Conservation (phyloP, 495 filamentous ascomycete genomes). For the Tuber aestivum region DNA sequence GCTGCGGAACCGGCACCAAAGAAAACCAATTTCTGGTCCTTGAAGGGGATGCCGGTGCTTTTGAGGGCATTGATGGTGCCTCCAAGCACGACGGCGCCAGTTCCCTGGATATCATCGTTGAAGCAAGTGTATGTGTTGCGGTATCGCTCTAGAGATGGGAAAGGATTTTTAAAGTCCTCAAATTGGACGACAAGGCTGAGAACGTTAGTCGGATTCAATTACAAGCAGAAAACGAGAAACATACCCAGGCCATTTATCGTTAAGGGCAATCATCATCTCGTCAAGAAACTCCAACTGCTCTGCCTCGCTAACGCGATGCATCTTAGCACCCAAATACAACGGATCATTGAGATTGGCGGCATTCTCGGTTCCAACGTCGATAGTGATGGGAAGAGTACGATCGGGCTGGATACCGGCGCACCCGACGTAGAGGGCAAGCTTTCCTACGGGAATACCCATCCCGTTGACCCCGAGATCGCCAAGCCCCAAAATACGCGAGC, state of each 20-base stretch:
- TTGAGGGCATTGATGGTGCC: constrained; percentile 94
- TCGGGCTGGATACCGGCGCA: constrained; percentile 93
- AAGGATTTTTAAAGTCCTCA: constrained; percentile 98
- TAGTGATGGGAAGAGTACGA: constrained; percentile 81
- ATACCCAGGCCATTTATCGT: constrained; percentile 73
- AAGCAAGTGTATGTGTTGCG: constrained; percentile 84
- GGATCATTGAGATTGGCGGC: constrained; percentile 82
- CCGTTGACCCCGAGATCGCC: constrained; percentile 96
- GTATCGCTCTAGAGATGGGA: constrained; percentile 87
- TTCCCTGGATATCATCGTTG: constrained; percentile 98
- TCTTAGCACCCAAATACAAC: constrained; percentile 83
- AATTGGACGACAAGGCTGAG: constrained; percentile 87
- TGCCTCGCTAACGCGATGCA: constrained; percentile 69
- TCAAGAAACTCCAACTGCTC: constrained; percentile 93
- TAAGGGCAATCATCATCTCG: constrained; percentile 89
- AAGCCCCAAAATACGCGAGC: constrained; percentile 89
- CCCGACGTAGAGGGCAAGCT: constrained; percentile 88
- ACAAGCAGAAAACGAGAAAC: constrained; percentile 27
- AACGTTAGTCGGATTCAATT: constrained; percentile 36
- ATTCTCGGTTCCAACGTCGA: constrained; percentile 90
- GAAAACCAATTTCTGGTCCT: constrained; percentile 92
- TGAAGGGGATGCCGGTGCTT: constrained; percentile 73
- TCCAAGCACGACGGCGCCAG: constrained; percentile 87
- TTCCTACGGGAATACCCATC: constrained; percentile 96
- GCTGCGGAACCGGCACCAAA: constrained; percentile 92